Percentiles rank a stretch among this genome's conserved stretches.
phyloP scores from a whole-genome alignment of 1,284 basidiomycete species.

The Naganishia albida region DNA sequence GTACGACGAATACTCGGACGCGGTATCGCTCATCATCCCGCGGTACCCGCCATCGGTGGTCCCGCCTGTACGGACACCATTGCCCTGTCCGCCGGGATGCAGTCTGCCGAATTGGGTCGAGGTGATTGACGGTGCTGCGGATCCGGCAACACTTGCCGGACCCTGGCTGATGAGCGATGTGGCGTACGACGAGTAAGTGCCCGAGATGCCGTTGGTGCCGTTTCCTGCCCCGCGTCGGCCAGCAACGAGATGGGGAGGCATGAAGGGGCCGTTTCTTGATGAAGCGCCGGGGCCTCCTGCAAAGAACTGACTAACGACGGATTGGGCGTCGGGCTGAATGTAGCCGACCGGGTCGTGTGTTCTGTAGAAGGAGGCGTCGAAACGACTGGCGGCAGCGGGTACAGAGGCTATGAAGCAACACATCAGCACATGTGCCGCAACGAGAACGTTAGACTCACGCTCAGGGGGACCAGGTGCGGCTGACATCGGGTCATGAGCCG shows the following conservation, averaged over 20 bases:
- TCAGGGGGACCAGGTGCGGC: slow-evolving; percentile 35
- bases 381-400: slow-evolving; percentile 77
- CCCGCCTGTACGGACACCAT: not conserved
- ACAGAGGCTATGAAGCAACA: slow-evolving; percentile 32
- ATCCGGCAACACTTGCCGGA: slow-evolving; percentile 24
- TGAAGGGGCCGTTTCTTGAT: slow-evolving; percentile 62
- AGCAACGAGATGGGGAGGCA: slow-evolving; percentile 62
- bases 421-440: slow-evolving; percentile 22
- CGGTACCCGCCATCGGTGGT: slow-evolving; percentile 12
- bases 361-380: slow-evolving; percentile 91
- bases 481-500: slow-evolving; percentile 63
- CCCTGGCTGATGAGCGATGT: slow-evolving; percentile 60
- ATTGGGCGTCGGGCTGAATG: slow-evolving; percentile 92
- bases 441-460: slow-evolving; percentile 40
- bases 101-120: slow-evolving; percentile 23
- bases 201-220: slow-evolving; percentile 65
- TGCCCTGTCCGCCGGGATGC: slow-evolving; percentile 1
- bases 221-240: slow-evolving; percentile 66
- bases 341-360: slow-evolving; percentile 92
- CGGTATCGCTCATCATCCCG: slow-evolving; percentile 69
- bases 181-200: slow-evolving; percentile 86
- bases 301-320: slow-evolving; percentile 87
- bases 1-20: slow-evolving; percentile 65
- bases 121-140: slow-evolving; percentile 9
- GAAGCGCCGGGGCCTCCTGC: slow-evolving; percentile 78